Base-by-base conservation (phyloP, 2,329 filamentous ascomycete species). In the Dryadomyces quercus-mongolicae region DNA sequence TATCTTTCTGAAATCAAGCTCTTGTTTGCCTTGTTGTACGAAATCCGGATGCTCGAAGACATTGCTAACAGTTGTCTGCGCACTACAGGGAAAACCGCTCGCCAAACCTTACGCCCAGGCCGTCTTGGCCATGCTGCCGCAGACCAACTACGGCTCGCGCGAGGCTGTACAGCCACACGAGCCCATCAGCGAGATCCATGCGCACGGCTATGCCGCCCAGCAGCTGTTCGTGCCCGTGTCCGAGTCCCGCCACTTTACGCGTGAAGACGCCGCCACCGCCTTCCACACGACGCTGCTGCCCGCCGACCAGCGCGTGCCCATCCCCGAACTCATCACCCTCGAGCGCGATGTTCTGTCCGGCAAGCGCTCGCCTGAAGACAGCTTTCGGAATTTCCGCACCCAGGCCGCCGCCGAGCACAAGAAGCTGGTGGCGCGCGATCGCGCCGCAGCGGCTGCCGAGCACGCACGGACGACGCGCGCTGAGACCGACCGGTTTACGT, bases 61-160 rank as follows among this genome's bases (percentile, higher is more conserved):
- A 31, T 5, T 40, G 48, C 36, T 21, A 31, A 34, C 21, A 21
- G 42, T n/a, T 21, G 3, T 40, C 45, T 2, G 5, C 8, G 31
- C 25, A 5, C 20, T 2, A 16, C 57, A 95, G 92, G 82, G 81
- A 55, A 90, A 92, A 73, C 77, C 74, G 57, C 71, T 95, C 42
- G 90, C 90, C 2, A 76, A 72, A 25, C 84, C 88, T 13, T 96
- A 96, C 67, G 77, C 85, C 22, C 78, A 78, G 55, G 87, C 89
- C 12, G 76, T 97, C 22, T 74, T 88, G 61, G 70, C 73, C 38
- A 95, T 96, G 90, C 73, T 97, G 5, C 90, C 89, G 2, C 77
- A 76, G 54, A 87, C 81, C n/a, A 70, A 71, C 66, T 83, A 64
- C 68, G 76, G 57, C 74, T 74, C 54, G 64, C 74, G 61, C 64